These are phyloP conservation scores for Beta vulgaris DNA, from an alignment of 148 eudicot genomes.

Conservation along the genomic window DNA sequence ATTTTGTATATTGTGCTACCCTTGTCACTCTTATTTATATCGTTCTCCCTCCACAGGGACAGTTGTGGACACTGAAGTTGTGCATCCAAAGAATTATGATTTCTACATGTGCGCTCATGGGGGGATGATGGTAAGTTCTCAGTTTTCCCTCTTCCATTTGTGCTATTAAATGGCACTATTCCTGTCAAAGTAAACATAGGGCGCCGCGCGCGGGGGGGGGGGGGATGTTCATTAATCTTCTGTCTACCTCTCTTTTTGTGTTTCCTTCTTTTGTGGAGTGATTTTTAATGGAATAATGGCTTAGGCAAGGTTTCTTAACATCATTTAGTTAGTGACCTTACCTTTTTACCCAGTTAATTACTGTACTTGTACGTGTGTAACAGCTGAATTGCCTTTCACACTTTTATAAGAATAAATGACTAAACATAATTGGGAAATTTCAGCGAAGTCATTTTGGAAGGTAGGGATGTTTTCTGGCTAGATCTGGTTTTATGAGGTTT, in stretches of 20 bases:
- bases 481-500: background rate
- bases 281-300: background rate
- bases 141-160: background rate
- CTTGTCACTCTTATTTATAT: constrained; percentile 2
- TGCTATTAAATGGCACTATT: background rate
- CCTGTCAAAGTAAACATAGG: background rate
- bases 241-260: no score
- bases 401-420: background rate
- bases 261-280: background rate
- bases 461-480: background rate
- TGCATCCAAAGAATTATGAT: constrained; percentile 87
- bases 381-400: background rate
- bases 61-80: constrained; percentile 79
- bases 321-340: background rate
- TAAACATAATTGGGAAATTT: background rate
- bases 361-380: background rate
- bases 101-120: constrained; percentile 94
- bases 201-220: background rate
- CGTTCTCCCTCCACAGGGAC: constrained; percentile 50
- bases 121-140: constrained; percentile 68
- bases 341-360: background rate
- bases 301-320: background rate
- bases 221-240: background rate
- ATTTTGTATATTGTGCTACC: constrained; percentile 6
- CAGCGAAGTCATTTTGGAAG: background rate